These are phyloP conservation scores for Penicillium daleae DNA, from an alignment of 495 filamentous ascomycete species.

Conservation along the genomic window DNA sequence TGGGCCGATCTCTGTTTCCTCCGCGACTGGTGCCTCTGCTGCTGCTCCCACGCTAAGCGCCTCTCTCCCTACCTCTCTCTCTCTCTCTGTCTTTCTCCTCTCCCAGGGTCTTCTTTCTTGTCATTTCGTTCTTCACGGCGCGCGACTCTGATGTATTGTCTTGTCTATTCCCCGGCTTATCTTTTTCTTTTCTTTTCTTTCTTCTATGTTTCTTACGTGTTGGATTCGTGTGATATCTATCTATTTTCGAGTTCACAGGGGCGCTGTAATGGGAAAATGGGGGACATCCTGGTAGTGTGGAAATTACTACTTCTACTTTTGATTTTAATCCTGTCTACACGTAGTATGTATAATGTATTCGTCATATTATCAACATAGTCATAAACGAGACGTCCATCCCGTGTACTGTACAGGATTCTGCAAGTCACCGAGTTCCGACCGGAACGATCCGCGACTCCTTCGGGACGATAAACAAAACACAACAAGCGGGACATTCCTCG, in stretches of 20 bases:
- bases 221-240: constrained; percentile 18
- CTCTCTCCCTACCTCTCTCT: constrained; percentile 1
- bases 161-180: constrained; percentile 36
- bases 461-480: neutral
- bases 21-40: too few species aligned
- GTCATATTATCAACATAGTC: neutral
- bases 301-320: constrained; percentile 33
- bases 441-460: neutral
- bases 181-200: constrained; percentile 25
- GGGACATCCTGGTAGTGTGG: constrained; percentile 45
- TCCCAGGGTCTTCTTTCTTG: constrained; percentile 11
- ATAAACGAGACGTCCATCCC: too few species aligned
- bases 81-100: constrained; percentile 10
- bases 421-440: neutral
- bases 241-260: constrained; percentile 44
- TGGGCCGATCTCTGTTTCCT: neutral
- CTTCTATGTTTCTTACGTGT: constrained; percentile 20
- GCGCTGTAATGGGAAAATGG: constrained; percentile 54
- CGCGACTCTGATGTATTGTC: constrained; percentile 34
- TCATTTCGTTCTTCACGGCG: constrained; percentile 34
- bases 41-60: neutral
- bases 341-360: neutral
- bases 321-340: constrained; percentile 1
- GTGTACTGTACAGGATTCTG: too few species aligned
- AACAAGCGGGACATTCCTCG: constrained; percentile 6